Evolutionary conservation across 495 filamentous ascomycete species (phyloP).

Genomic region (Aspergillus asperescens): DNA sequence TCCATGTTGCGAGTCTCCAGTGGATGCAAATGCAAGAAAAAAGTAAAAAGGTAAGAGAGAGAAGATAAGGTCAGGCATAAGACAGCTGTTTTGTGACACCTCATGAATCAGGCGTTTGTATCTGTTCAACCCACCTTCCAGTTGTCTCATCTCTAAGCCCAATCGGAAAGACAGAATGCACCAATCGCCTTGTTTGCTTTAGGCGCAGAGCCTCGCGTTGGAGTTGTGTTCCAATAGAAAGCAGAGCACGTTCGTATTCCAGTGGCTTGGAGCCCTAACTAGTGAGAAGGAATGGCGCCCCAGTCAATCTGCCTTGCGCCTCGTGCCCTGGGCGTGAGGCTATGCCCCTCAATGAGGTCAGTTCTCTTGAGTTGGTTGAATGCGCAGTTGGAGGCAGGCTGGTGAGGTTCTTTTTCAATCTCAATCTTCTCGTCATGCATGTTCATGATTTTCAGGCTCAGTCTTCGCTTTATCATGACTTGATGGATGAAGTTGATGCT

Average conservation of each 20-base stretch:
- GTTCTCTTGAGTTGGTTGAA: too few species aligned
- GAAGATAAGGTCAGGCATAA: too few species aligned
- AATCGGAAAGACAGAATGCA: neutral
- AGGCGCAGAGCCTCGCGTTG: neutral
- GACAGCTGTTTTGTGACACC: too few species aligned
- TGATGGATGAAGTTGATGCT: neutral
- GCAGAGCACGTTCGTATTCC: neutral
- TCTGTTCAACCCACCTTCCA: too few species aligned
- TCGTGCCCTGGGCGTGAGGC: neutral
- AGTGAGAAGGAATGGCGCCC: neutral
- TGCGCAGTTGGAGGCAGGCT: too few species aligned
- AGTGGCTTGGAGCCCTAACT: neutral
- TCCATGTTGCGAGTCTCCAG: constrained; percentile 5
- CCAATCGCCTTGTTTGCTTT: neutral
- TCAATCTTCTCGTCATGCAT: too few species aligned
- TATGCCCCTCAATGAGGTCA: neutral
- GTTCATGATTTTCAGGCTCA: too few species aligned
- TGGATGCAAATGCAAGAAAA: neutral
- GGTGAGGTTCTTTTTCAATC: too few species aligned
- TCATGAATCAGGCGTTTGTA: too few species aligned
- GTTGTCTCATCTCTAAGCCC: too few species aligned
- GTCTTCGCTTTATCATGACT: too few species aligned
- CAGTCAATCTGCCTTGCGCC: constrained; percentile 1
- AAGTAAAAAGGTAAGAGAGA: neutral
- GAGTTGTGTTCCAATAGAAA: neutral